Evolutionary conservation across 768 basidiomycete genomes (phyloP).

Genomic region (Tubosaeta sp.): DNA sequence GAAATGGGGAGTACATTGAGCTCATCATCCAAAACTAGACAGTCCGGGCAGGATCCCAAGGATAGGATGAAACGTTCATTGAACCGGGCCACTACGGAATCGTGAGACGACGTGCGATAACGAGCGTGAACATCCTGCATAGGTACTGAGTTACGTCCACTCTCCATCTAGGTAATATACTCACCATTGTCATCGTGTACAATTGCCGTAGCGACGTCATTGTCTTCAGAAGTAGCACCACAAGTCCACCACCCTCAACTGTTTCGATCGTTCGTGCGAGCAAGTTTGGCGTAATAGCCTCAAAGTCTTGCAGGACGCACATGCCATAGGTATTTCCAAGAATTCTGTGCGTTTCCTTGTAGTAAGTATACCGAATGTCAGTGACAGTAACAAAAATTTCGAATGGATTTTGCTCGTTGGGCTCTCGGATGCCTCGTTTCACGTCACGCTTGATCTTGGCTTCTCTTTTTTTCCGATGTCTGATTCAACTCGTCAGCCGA

Average conservation of each 20-base stretch:
- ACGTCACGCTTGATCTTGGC: constrained; percentile 95
- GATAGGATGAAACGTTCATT: constrained; percentile 99
- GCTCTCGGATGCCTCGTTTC: constrained; percentile 89
- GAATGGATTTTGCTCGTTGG: constrained; percentile 94
- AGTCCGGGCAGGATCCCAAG: constrained; percentile 87
- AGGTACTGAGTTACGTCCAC: background rate
- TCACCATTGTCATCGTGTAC: constrained; percentile 83
- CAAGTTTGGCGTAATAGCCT: constrained; percentile 95
- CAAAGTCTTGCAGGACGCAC: constrained; percentile 96
- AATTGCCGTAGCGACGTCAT: constrained; percentile 91
- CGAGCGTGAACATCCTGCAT: constrained; percentile 91
- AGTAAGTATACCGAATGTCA: constrained; percentile 98
- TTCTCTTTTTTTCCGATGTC: constrained; percentile 95
- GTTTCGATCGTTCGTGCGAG: constrained; percentile 97
- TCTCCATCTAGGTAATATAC: constrained; percentile 6
- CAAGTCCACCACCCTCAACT: constrained; percentile 89
- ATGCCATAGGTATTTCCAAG: constrained; percentile 98
- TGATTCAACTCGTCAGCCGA: constrained; percentile 23
- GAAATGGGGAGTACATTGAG: constrained; percentile 96
- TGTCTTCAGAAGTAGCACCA: constrained; percentile 88
- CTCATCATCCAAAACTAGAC: constrained; percentile 94
- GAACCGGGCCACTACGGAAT: constrained; percentile 87
- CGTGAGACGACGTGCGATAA: constrained; percentile 89
- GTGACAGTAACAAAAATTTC: constrained; percentile 99
- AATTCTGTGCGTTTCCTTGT: constrained; percentile 96